A percentile compares a stretch with the other conserved stretches of the same genome.
Evolutionary conservation across 164 flowering plant genomes (phyloP).

Genomic region (Stephania cephalantha): DNA sequence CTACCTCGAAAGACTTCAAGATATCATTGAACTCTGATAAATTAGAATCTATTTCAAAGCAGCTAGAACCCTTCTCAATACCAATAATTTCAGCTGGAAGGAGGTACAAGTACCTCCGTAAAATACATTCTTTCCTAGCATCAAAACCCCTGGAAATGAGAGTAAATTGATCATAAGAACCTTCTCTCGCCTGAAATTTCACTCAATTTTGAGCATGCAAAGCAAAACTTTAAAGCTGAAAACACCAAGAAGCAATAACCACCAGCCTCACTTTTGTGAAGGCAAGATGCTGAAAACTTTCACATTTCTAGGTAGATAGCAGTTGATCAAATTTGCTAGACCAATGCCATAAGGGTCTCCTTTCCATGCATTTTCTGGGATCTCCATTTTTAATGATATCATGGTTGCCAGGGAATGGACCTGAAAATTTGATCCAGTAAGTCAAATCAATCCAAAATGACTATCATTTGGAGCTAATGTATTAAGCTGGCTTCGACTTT

Average conservation of each 20-base stretch:
- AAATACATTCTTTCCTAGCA: slow-evolving; percentile 76
- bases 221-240: background rate
- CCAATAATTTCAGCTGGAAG: slow-evolving; percentile 86
- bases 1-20: slow-evolving; percentile 71
- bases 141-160: slow-evolving; percentile 64
- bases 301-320: slow-evolving; percentile 58
- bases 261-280: slow-evolving; percentile 48
- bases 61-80: slow-evolving; percentile 32
- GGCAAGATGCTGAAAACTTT: slow-evolving; percentile 87
- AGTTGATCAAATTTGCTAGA: slow-evolving; percentile 58
- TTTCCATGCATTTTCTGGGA: slow-evolving; percentile 79
- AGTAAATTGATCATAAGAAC: background rate
- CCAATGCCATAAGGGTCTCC: slow-evolving; percentile 65
- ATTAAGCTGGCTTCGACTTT: background rate
- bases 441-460: background rate
- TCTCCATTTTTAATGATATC: slow-evolving; percentile 86
- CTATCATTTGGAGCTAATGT: background rate
- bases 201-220: background rate
- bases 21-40: slow-evolving; percentile 61
- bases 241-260: background rate
- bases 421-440: slow-evolving; percentile 28
- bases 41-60: slow-evolving; percentile 48
- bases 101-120: slow-evolving; percentile 74
- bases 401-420: slow-evolving; percentile 88
- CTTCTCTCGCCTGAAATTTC: background rate